Evolutionary conservation across 2,329 filamentous ascomycete species (phyloP).

Genomic region (Phoma sp.): DNA sequence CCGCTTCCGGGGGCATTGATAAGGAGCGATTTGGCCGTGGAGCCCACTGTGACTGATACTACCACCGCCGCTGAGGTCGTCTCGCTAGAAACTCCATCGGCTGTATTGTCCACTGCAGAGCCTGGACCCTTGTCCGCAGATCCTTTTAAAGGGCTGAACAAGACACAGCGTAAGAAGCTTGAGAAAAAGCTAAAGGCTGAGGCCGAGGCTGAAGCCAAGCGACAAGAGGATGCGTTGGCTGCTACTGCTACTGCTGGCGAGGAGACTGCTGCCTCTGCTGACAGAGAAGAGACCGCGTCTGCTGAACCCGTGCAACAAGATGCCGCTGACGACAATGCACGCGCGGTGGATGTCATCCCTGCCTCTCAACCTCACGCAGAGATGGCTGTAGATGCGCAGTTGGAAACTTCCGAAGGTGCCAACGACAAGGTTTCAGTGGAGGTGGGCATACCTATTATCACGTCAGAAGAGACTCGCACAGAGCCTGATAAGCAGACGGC

Average conservation of each 20-base stretch:
- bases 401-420: background rate
- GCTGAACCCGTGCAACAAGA: background rate
- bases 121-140: conserved; percentile 25
- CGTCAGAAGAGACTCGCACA: too few species aligned
- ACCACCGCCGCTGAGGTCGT: background rate
- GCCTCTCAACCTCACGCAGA: background rate
- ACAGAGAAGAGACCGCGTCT: background rate
- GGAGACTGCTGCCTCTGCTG: background rate
- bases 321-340: background rate
- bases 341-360: background rate
- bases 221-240: conserved; percentile 11
- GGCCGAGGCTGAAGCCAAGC: conserved; percentile 14
- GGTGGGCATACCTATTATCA: too few species aligned
- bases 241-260: background rate
- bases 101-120: background rate
- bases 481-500: too few species aligned
- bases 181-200: conserved; percentile 44
- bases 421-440: too few species aligned
- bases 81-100: background rate
- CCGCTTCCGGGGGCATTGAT: background rate
- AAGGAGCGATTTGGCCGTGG: background rate
- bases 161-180: conserved; percentile 36
- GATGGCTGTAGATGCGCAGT: background rate
- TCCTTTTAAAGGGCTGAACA: conserved; percentile 37
- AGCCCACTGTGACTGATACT: background rate